A percentile compares a stretch with the other conserved stretches of the same genome.
Evolutionary conservation across 371 early-diverging fungal species (phyloP).

Genomic region (Apophysomyces elegans): DNA sequence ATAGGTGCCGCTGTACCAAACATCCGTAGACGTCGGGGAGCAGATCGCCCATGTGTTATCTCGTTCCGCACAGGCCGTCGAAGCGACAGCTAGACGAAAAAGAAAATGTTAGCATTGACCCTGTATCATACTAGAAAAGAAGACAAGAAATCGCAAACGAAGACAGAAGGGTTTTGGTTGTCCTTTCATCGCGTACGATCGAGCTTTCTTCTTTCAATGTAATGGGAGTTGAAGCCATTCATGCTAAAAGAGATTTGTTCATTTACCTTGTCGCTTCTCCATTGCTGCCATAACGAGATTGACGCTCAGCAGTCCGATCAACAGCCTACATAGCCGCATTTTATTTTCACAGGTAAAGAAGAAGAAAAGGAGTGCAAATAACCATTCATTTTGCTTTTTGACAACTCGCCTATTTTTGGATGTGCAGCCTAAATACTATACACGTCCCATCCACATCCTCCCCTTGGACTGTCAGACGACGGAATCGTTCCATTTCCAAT

Average conservation of each 20-base stretch:
- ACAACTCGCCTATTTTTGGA: slow-evolving; percentile 5
- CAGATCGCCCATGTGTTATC: slow-evolving; percentile 41
- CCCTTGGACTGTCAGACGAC: too few species aligned
- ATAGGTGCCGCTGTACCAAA: slow-evolving; percentile 45
- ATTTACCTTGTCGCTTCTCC: slow-evolving; percentile 14
- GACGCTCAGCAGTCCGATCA: not conserved
- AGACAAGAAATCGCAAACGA: too few species aligned
- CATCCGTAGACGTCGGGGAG: slow-evolving; percentile 28
- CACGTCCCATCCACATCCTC: not conserved
- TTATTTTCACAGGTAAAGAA: not conserved
- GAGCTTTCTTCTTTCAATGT: not conserved
- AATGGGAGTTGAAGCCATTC: slow-evolving; percentile 4
- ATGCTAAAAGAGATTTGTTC: not conserved
- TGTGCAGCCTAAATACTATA: not conserved
- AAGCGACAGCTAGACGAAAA: slow-evolving; percentile 33
- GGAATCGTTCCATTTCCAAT: too few species aligned
- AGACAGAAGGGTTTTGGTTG: not conserved
- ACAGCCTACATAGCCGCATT: not conserved
- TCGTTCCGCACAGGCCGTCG: slow-evolving; percentile 33
- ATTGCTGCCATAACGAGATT: not conserved
- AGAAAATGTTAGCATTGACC: not conserved
- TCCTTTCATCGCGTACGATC: slow-evolving; percentile 6
- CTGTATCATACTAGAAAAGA: too few species aligned
- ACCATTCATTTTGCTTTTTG: not conserved
- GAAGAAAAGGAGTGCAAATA: slow-evolving; percentile 8